phyloP scores from a whole-genome alignment of 2,329 filamentous ascomycete genomes.

The Colletotrichum melonis region DNA sequence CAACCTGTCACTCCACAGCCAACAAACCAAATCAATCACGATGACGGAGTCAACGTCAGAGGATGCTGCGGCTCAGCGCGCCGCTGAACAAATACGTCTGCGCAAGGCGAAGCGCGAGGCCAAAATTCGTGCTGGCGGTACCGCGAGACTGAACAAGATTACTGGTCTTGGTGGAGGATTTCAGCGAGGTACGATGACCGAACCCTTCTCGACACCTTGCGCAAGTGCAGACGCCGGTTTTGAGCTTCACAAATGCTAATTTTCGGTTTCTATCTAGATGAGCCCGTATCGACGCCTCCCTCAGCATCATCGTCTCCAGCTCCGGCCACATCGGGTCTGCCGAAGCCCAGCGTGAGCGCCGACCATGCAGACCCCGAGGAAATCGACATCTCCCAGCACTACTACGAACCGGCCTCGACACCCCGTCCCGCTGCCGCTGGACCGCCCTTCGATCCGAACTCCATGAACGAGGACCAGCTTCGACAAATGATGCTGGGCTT shows the following conservation, averaged over 20 bases:
- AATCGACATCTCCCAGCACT: constrained; percentile 82
- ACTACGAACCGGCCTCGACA: constrained; percentile 63
- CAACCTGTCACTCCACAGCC: constrained; percentile 11
- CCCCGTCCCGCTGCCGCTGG: constrained; percentile 39
- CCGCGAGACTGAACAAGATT: constrained; percentile 78
- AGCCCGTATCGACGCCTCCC: constrained; percentile 7
- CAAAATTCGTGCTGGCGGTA: constrained; percentile 79
- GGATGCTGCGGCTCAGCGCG: constrained; percentile 62
- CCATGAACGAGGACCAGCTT: constrained; percentile 68
- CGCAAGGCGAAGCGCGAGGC: constrained; percentile 84
- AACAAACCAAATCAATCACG: constrained; percentile 12
- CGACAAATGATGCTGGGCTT: constrained; percentile 74
- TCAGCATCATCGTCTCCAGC: constrained; percentile 29
- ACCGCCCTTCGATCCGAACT: constrained; percentile 43
- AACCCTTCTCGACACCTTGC: background rate
- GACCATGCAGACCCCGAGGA: constrained; percentile 76
- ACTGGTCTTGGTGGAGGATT: constrained; percentile 74
- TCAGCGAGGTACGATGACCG: constrained; percentile 51
- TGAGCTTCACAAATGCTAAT: background rate
- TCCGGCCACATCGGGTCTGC: constrained; percentile 43
- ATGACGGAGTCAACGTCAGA: constrained; percentile 58
- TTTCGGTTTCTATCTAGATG: background rate
- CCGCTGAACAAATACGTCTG: constrained; percentile 75
- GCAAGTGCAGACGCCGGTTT: background rate
- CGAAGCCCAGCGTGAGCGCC: constrained; percentile 40